Evolutionary conservation across 2,329 filamentous ascomycete species (phyloP).

Genomic region (Pseudogymnoascus pannorum): DNA sequence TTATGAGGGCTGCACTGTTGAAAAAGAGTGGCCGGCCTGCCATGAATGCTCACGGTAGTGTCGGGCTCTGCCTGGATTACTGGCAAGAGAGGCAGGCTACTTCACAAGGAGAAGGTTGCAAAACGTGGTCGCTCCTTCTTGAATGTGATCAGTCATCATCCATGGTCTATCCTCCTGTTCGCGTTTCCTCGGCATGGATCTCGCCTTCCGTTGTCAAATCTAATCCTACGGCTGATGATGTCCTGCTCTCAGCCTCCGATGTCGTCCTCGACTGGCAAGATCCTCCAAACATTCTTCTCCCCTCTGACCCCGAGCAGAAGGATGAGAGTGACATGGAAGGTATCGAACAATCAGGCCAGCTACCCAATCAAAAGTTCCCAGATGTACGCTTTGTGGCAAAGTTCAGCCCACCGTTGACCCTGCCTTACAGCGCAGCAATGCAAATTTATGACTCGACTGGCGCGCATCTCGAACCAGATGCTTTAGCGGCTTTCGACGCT

Average conservation of each 20-base stretch:
- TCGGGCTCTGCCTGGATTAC: slow-evolving; percentile 70
- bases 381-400: slow-evolving; percentile 68
- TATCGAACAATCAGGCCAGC: slow-evolving; percentile 39
- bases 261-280: slow-evolving; percentile 63
- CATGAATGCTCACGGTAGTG: slow-evolving; percentile 59
- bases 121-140: slow-evolving; percentile 60
- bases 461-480: slow-evolving; percentile 49
- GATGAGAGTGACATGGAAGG: slow-evolving; percentile 46
- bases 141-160: slow-evolving; percentile 49
- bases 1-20: slow-evolving; percentile 43
- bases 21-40: slow-evolving; percentile 61
- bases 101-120: slow-evolving; percentile 30
- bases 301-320: slow-evolving; percentile 37
- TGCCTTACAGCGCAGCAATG: slow-evolving; percentile 58
- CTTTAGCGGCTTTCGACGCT: slow-evolving; percentile 35
- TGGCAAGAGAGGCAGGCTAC: slow-evolving; percentile 60
- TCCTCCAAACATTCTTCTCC: slow-evolving; percentile 55
- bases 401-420: slow-evolving; percentile 65
- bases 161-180: slow-evolving; percentile 49
- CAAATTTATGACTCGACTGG: slow-evolving; percentile 54
- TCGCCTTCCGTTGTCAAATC: slow-evolving; percentile 57
- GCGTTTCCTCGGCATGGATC: slow-evolving; percentile 69
- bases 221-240: slow-evolving; percentile 38
- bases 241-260: slow-evolving; percentile 21
- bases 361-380: slow-evolving; percentile 47